Percentiles rank a stretch among this genome's conserved stretches.
phyloP scores from a whole-genome alignment of 2,329 filamentous ascomycete species.

The Grosmannia penicillata region DNA sequence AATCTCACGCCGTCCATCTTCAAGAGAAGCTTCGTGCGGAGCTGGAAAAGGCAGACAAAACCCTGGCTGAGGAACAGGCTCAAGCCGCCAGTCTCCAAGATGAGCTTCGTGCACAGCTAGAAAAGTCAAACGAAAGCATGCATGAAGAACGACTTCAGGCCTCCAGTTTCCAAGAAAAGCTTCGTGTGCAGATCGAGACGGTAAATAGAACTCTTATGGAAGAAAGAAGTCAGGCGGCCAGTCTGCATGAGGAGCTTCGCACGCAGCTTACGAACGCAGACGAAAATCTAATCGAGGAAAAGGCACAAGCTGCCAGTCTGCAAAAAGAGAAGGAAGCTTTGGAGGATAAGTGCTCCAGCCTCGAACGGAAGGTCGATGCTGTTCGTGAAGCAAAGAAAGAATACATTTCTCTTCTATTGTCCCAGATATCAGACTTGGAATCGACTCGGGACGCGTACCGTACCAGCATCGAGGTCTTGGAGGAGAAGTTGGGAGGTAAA shows the following conservation, averaged over 20 bases:
- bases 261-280: no score
- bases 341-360: neutral
- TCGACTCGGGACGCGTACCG: constrained; percentile 6
- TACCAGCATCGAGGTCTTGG: constrained; percentile 2
- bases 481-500: constrained; percentile 3
- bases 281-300: neutral
- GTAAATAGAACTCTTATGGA: neutral
- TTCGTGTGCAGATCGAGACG: neutral
- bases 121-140: neutral
- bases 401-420: constrained; percentile 6
- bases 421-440: constrained; percentile 8
- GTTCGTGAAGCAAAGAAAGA: constrained; percentile 5
- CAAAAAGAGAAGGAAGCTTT: neutral
- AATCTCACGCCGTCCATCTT: neutral
- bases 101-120: no score
- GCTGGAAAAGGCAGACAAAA: neutral
- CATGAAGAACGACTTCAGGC: neutral
- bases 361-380: constrained; percentile 7
- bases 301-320: neutral
- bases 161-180: neutral
- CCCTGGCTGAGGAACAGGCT: neutral
- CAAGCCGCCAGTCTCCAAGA: neutral
- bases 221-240: neutral
- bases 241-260: neutral
- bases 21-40: neutral